Evolutionary conservation across 2,329 filamentous ascomycete species (phyloP).

Genomic region (Epichloe hybrida): DNA sequence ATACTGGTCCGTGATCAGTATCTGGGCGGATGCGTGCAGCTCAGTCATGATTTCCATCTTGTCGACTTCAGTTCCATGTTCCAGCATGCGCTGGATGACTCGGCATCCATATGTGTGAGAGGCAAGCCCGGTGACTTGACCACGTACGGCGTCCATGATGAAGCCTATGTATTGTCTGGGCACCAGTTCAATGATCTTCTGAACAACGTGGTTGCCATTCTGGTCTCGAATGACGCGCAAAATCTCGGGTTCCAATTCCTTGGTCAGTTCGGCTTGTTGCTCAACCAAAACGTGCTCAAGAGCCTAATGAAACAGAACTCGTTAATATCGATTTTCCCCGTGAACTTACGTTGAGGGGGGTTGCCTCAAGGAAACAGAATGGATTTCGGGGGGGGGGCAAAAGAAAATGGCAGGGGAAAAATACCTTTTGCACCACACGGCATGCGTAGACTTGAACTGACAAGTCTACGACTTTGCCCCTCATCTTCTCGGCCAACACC

Average conservation of each 20-base stretch:
- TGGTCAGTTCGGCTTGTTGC: constrained; percentile 72
- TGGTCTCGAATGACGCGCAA: constrained; percentile 69
- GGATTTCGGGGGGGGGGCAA: no score
- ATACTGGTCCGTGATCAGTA: constrained; percentile 73
- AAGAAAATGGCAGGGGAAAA: background rate
- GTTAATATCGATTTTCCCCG: background rate
- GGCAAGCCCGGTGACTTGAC: constrained; percentile 60
- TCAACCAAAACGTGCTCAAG: constrained; percentile 84
- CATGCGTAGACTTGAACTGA: constrained; percentile 88
- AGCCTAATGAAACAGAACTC: constrained; percentile 38
- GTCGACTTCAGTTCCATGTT: constrained; percentile 62
- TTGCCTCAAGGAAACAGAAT: no score
- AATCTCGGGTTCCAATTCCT: constrained; percentile 67
- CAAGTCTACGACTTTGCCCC: constrained; percentile 67
- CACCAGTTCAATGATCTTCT: constrained; percentile 77
- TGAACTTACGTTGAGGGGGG: no score
- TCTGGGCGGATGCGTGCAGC: constrained; percentile 56
- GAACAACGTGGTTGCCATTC: constrained; percentile 93
- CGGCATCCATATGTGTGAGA: constrained; percentile 79
- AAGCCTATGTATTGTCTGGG: constrained; percentile 70
- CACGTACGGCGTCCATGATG: constrained; percentile 68
- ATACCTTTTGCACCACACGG: constrained; percentile 84
- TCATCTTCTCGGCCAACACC: constrained; percentile 74
- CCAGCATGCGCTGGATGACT: constrained; percentile 83
- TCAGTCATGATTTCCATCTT: constrained; percentile 62